phyloP scores from a whole-genome alignment of 352 stramenopile genomes.

The Peronospora tabacina region DNA sequence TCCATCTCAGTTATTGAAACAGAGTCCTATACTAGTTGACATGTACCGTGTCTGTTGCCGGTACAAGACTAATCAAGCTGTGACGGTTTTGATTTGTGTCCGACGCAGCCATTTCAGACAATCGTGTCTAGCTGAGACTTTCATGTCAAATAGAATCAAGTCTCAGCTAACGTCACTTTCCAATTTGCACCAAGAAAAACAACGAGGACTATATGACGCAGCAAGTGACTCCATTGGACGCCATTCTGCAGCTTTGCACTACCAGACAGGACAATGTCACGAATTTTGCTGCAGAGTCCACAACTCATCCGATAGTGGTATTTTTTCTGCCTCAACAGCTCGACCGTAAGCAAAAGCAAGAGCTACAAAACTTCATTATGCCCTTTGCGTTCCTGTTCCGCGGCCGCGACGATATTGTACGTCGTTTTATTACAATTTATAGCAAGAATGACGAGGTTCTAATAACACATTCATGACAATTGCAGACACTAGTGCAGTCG shows the following conservation, averaged over 20 bases:
- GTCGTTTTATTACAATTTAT: constrained; percentile 4
- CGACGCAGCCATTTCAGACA: constrained; percentile 4
- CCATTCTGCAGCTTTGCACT: constrained; percentile 20
- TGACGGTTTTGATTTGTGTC: neutral
- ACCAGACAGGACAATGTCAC: constrained; percentile 2
- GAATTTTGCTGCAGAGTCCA: constrained; percentile 5
- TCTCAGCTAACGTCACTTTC: constrained; percentile 11
- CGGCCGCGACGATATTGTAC: constrained; percentile 55
- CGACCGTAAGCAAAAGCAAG: constrained; percentile 26
- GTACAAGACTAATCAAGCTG: neutral
- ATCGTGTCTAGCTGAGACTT: constrained; percentile 7
- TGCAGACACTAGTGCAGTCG: constrained; percentile 38
- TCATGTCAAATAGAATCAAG: too few relatives aligned
- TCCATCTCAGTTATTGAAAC: neutral
- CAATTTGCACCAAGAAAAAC: constrained; percentile 7
- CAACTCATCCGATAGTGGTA: constrained; percentile 17
- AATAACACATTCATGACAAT: neutral
- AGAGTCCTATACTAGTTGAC: neutral
- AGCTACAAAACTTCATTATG: constrained; percentile 36
- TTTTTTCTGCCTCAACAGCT: constrained; percentile 19
- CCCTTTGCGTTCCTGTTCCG: constrained; percentile 56
- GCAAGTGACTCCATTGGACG: constrained; percentile 14
- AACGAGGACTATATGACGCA: constrained; percentile 10
- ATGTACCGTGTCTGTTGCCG: neutral
- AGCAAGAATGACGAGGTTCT: neutral